Evolutionary conservation across 306 rosid species (phyloP).

Genomic region (Prunus campanulata): DNA sequence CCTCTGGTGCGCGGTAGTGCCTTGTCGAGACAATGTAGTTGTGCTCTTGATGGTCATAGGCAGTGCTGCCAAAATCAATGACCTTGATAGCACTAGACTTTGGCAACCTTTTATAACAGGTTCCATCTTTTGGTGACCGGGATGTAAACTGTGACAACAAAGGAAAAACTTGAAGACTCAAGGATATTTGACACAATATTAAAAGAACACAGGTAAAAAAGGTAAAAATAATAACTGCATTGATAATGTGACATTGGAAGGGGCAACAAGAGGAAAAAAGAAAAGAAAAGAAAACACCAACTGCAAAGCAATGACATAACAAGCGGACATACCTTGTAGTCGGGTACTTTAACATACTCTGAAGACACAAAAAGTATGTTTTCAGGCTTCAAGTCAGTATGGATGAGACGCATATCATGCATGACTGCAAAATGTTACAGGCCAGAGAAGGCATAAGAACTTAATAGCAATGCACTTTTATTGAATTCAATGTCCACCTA

Average conservation of each 20-base stretch:
- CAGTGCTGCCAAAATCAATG: slow-evolving; percentile 85
- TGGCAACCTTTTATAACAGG: slow-evolving; percentile 65
- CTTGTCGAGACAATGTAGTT: slow-evolving; percentile 79
- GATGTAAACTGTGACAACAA: slow-evolving; percentile 47
- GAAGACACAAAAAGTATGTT: slow-evolving; percentile 67
- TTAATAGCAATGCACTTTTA: background rate
- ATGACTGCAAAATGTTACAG: slow-evolving; percentile 53
- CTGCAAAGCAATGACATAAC: background rate
- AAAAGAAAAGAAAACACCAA: background rate
- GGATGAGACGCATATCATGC: slow-evolving; percentile 79
- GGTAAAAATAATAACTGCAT: background rate
- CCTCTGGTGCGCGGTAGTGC: slow-evolving; percentile 91
- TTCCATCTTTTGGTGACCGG: slow-evolving; percentile 48
- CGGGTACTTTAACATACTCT: slow-evolving; percentile 66
- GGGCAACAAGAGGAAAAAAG: background rate
- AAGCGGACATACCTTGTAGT: slow-evolving; percentile 38
- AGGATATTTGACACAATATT: background rate
- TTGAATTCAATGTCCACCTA: background rate
- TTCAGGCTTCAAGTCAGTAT: slow-evolving; percentile 89
- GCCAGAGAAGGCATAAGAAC: slow-evolving; percentile 8
- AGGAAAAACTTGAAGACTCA: background rate
- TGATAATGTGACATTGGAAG: background rate
- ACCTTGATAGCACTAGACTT: slow-evolving; percentile 83
- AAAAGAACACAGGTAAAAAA: background rate
- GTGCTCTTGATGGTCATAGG: slow-evolving; percentile 69